Base-by-base conservation (phyloP, 495 filamentous ascomycete species). In the Aspergillus kassunensis region DNA sequence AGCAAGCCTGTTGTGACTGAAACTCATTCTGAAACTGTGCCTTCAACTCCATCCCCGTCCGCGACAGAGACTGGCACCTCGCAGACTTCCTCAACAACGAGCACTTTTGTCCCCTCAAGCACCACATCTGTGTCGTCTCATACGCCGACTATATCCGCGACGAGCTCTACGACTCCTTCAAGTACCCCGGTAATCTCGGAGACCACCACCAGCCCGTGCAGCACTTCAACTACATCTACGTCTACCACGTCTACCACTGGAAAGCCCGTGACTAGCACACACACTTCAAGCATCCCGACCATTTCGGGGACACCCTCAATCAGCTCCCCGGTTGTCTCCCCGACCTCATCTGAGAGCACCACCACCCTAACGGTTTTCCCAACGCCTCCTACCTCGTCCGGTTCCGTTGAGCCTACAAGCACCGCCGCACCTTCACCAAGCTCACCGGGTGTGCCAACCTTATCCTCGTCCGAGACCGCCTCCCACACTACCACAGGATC, bases 351-450 rank as follows among this genome's bases (percentile, higher is more conserved):
- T 16, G 1, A 23, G 21, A 39, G 7, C 35, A 50, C 49, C n/a
- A 12, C 37, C 11, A 52, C 49, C 5, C 30, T 52, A 40, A 52
- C 49, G 2, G 49, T 52, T 29, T 44, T 27, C 49, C 49, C 49
- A 10, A 52, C 49, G 12, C 49, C 49, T 20, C 12, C 29, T 18
- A n/a, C 20, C 39, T 41, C 39, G 39, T 25, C 30, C 7, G 30
- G 4, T 33, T 3, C 10, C 9, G 3, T 11, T 3, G 30, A 33
- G 4, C 9, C 2, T 33, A n/a, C 9, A 33, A 11, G 3, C 4
- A 33, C 30, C 30, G 20, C 25, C 0, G 37, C 33, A 6, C 27
- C 39, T 13, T 15, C 40, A 2, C 18, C 43, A 2, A 54, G 35
- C n/a, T 16, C 8, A 4, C 24, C 51, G 9, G 42, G 25, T 2